Percentiles rank a stretch among this genome's conserved stretches.
phyloP scores from a whole-genome alignment of 495 filamentous ascomycete species.

The Talaromyces nanjingensis region DNA sequence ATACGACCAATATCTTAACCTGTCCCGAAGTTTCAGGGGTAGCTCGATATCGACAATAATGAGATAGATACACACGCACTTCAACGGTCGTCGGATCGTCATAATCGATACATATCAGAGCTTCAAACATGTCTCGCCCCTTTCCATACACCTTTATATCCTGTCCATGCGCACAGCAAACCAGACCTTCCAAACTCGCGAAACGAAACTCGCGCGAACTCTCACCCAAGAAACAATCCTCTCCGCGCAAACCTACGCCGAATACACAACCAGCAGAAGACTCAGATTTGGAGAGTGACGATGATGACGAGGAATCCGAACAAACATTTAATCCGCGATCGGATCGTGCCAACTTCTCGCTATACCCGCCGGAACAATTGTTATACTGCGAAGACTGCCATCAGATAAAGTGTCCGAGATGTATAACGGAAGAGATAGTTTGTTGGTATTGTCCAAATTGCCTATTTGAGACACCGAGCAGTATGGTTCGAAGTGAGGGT shows the following conservation, averaged over 20 bases:
- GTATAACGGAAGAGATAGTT: conserved; percentile 84
- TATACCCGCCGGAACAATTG: conserved; percentile 90
- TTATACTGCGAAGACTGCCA: conserved; percentile 96
- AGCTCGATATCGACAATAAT: not conserved
- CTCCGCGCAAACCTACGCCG: conserved; percentile 4
- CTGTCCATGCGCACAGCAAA: conserved; percentile 74
- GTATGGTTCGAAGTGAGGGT: conserved; percentile 81
- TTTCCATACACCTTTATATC: conserved; percentile 89
- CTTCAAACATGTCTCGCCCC: conserved; percentile 49
- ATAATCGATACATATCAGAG: not conserved
- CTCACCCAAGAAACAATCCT: conserved; percentile 31
- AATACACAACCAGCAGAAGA: not conserved
- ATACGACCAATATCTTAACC: not conserved
- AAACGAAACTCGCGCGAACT: conserved; percentile 34
- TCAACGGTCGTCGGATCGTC: not conserved
- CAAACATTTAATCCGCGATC: conserved; percentile 79
- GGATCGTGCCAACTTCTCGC: conserved; percentile 75
- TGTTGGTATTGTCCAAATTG: conserved; percentile 95
- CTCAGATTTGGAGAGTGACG: conserved; percentile 15
- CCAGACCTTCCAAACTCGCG: conserved; percentile 31
- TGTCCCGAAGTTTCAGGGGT: conserved; percentile 1
- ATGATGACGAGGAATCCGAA: conserved; percentile 64
- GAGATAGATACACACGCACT: not conserved
- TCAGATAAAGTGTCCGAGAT: conserved; percentile 87
- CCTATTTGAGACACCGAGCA: conserved; percentile 88